A percentile compares a stretch with the other conserved stretches of the same genome.
phyloP scores from a whole-genome alignment of 495 filamentous ascomycete genomes.

The Penicillium malachiteum region DNA sequence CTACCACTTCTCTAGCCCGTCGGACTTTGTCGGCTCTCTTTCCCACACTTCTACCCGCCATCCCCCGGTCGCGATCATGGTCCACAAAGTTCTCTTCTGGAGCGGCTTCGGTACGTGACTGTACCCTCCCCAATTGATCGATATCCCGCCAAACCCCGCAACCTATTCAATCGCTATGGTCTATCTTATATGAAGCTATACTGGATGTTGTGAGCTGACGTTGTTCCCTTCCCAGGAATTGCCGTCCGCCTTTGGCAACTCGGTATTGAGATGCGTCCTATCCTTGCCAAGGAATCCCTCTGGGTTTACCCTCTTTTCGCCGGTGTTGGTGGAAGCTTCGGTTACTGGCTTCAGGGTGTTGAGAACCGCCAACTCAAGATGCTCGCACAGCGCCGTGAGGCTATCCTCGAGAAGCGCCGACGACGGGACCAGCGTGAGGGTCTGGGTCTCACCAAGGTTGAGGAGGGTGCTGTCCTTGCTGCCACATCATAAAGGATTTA shows the following conservation, averaged over 20 bases:
- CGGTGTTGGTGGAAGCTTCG: slow-evolving; percentile 81
- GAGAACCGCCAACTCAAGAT: slow-evolving; percentile 73
- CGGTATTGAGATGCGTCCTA: slow-evolving; percentile 96
- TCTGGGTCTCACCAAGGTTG: slow-evolving; percentile 24
- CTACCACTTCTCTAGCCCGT: slow-evolving; percentile 1
- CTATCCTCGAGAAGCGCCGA: slow-evolving; percentile 84
- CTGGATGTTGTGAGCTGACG: background rate
- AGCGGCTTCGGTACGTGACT: slow-evolving; percentile 81
- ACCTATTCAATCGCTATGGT: no score
- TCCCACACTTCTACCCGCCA: slow-evolving; percentile 15
- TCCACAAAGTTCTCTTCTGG: slow-evolving; percentile 93
- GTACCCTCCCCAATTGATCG: slow-evolving; percentile 1
- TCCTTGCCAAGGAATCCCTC: slow-evolving; percentile 72
- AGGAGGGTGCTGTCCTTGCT: slow-evolving; percentile 42
- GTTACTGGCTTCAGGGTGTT: slow-evolving; percentile 91
- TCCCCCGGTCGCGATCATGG: slow-evolving; percentile 40
- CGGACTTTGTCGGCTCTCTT: slow-evolving; percentile 9
- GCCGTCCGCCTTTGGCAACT: slow-evolving; percentile 92
- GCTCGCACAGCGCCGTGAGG: slow-evolving; percentile 70
- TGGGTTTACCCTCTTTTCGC: slow-evolving; percentile 94
- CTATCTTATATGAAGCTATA: background rate
- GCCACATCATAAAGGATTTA: slow-evolving; percentile 34
- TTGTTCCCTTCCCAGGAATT: slow-evolving; percentile 59
- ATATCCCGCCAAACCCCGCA: background rate
- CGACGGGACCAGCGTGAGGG: slow-evolving; percentile 64